Evolutionary conservation across 495 filamentous ascomycete species (phyloP).

Genomic region (Tuber aestivum): DNA sequence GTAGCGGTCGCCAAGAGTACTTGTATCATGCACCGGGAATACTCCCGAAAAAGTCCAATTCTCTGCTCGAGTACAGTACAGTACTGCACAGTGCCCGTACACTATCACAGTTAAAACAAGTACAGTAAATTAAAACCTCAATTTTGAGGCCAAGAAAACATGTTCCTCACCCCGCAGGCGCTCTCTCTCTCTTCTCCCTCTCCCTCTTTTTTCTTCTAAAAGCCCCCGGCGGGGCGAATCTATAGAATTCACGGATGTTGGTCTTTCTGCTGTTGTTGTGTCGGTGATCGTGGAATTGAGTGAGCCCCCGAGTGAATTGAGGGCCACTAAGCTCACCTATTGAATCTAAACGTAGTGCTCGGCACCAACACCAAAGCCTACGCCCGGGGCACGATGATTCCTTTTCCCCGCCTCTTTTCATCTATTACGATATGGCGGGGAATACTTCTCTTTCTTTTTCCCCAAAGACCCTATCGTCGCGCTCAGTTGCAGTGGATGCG

Average conservation of each 20-base stretch:
- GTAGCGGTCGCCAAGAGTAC: background rate
- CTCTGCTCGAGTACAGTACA: background rate
- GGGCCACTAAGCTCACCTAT: background rate
- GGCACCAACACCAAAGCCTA: background rate
- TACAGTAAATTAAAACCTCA: background rate
- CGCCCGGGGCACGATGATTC: background rate
- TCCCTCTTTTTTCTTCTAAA: background rate
- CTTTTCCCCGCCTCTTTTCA: background rate
- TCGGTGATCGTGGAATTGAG: no score
- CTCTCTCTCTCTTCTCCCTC: background rate
- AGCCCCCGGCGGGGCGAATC: background rate
- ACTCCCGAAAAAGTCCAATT: background rate
- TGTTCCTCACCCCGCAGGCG: background rate
- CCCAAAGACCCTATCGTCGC: background rate
- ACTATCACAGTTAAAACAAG: background rate
- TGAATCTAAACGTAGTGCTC: background rate
- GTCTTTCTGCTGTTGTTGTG: background rate
- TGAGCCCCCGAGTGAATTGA: background rate
- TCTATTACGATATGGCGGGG: background rate
- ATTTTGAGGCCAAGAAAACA: background rate
- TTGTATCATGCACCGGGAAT: background rate
- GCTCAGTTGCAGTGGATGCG: background rate
- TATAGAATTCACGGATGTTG: background rate
- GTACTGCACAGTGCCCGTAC: no score
- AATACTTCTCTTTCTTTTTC: background rate